Evolutionary conservation across 176 grass and related monocot species (phyloP).

Genomic region (Zea luxurians): DNA sequence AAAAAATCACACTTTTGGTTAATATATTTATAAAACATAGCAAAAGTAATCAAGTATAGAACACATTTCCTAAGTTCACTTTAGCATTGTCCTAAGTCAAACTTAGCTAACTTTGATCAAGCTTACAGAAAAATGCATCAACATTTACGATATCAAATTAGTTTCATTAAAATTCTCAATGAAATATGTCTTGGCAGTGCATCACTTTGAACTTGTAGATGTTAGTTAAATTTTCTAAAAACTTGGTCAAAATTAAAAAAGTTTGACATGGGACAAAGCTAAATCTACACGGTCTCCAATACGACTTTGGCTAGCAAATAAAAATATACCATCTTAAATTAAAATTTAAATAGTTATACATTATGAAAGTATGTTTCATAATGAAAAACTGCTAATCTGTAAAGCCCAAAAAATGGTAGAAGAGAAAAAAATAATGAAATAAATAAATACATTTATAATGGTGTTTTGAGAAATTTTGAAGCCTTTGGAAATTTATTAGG

Average conservation of each 20-base stretch:
- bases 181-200: background rate
- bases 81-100: background rate
- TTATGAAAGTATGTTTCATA: no score
- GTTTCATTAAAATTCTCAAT: background rate
- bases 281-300: background rate
- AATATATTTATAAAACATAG: background rate
- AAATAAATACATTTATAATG: no score
- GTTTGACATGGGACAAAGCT: background rate
- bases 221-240: background rate
- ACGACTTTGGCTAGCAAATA: background rate
- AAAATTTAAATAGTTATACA: no score
- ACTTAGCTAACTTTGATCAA: background rate
- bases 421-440: no score
- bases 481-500: no score
- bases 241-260: background rate
- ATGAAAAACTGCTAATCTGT: no score
- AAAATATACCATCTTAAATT: no score
- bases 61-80: background rate
- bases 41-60: background rate
- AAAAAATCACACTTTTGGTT: background rate
- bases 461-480: no score
- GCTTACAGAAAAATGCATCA: background rate
- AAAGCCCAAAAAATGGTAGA: no score
- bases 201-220: background rate
- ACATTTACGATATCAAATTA: background rate